These are phyloP conservation scores for Eucalyptus tenuipes DNA, from an alignment of 345 rosid genomes.

Conservation along the genomic window DNA sequence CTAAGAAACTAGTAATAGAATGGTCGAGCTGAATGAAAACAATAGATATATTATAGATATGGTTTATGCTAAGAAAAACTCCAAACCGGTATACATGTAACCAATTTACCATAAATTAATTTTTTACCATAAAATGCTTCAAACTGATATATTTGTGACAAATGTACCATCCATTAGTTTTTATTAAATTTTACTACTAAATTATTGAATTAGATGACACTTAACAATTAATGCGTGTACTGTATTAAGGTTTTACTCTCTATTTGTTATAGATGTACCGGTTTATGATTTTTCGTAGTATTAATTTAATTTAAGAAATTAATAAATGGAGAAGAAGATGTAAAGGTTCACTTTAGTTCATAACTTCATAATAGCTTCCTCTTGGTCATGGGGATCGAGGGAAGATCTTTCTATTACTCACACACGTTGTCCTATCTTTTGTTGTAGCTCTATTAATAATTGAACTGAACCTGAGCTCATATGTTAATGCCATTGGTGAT, in stretches of 20 bases:
- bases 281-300: too few relatives aligned
- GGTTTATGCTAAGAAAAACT: too few relatives aligned
- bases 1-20: background rate
- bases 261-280: too few relatives aligned
- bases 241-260: too few relatives aligned
- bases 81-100: too few relatives aligned
- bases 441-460: background rate
- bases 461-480: background rate
- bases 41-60: background rate
- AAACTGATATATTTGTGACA: too few relatives aligned
- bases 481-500: background rate
- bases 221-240: fast-evolving
- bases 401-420: background rate
- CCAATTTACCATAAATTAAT: too few relatives aligned
- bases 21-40: background rate
- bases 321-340: background rate
- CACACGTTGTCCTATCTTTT: background rate
- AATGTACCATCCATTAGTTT: too few relatives aligned
- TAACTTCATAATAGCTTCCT: background rate
- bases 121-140: too few relatives aligned
- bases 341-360: background rate
- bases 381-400: background rate
- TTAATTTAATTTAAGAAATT: too few relatives aligned
- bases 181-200: too few relatives aligned
- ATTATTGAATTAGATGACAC: too few relatives aligned